These are phyloP conservation scores for Takashimella koratensis DNA, from an alignment of 1,284 basidiomycete species.

Conservation along the genomic window DNA sequence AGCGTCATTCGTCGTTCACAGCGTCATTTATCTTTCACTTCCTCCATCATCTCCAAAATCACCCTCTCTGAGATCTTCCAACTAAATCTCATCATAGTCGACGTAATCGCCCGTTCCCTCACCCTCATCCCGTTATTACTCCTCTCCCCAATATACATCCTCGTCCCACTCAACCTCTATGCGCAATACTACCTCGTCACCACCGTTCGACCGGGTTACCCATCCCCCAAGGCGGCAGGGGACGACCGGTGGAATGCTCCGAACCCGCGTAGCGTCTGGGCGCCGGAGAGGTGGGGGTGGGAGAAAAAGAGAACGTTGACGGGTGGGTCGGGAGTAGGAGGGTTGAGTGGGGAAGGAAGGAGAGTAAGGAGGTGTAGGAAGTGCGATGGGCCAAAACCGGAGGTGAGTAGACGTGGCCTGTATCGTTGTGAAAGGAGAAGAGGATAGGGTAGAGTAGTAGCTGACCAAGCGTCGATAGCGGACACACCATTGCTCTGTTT, in stretches of 20 bases:
- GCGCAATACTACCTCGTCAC: constrained; percentile 81
- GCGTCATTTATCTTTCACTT: too few species aligned
- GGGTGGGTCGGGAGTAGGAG: not conserved
- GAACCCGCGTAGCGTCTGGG: constrained; percentile 20
- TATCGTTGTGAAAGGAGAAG: not conserved
- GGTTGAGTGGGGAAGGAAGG: constrained; percentile 3
- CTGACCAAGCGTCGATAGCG: constrained; percentile 55
- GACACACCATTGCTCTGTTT: constrained; percentile 91
- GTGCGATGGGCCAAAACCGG: constrained; percentile 70
- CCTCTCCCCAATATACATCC: constrained; percentile 62
- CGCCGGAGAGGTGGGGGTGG: constrained; percentile 32
- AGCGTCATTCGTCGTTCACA: constrained; percentile 50
- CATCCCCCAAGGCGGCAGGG: constrained; percentile 33
- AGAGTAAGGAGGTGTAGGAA: constrained; percentile 61
- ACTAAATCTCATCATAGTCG: constrained; percentile 56
- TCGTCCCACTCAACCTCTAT: constrained; percentile 73
- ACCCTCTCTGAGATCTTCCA: constrained; percentile 9
- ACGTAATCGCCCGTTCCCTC: constrained; percentile 60
- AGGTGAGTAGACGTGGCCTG: too few species aligned
- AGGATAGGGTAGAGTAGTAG: not conserved
- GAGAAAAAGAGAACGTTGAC: constrained; percentile 9
- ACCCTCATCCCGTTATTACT: constrained; percentile 52
- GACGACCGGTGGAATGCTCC: constrained; percentile 30
- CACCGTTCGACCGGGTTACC: constrained; percentile 69
- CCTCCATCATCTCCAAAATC: not conserved